Percentiles rank a stretch among this genome's conserved stretches.
Evolutionary conservation across 2,329 filamentous ascomycete genomes (phyloP).

Genomic region (Raffaelea albimanens): DNA sequence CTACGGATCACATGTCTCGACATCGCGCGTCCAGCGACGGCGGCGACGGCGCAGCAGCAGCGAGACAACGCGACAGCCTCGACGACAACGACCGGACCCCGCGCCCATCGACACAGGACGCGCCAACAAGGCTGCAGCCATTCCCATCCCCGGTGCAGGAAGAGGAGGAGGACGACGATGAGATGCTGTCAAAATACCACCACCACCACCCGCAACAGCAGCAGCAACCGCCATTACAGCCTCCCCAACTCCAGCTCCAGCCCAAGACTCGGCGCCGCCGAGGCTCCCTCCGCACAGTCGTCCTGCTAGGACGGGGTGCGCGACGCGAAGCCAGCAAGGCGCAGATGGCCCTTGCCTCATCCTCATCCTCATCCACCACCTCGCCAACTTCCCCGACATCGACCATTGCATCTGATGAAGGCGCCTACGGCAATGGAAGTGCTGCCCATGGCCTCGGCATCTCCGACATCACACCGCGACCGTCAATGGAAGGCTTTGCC

Average conservation of each 20-base stretch:
- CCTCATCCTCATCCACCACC: too few species aligned
- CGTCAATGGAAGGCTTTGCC: not conserved
- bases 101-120: conserved; percentile 11
- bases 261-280: conserved; percentile 60
- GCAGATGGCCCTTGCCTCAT: too few species aligned
- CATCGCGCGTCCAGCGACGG: conserved; percentile 8
- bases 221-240: not conserved
- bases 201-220: conserved; percentile 11
- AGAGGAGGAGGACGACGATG: too few species aligned
- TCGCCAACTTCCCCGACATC: too few species aligned
- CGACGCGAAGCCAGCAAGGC: conserved; percentile 31
- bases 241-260: conserved; percentile 22
- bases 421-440: not conserved
- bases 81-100: conserved; percentile 14
- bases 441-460: not conserved
- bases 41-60: not conserved
- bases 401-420: not conserved
- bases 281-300: conserved; percentile 80
- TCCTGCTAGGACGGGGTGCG: conserved; percentile 66
- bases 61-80: not conserved
- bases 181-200: too few species aligned
- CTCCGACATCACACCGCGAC: not conserved
- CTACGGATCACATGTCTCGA: not conserved
- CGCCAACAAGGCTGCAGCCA: not conserved
- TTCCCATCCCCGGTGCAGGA: conserved; percentile 10